Percentiles rank a stretch among this genome's conserved stretches.
Evolutionary conservation across 2,329 filamentous ascomycete species (phyloP).

Genomic region (Tothia fuscella): DNA sequence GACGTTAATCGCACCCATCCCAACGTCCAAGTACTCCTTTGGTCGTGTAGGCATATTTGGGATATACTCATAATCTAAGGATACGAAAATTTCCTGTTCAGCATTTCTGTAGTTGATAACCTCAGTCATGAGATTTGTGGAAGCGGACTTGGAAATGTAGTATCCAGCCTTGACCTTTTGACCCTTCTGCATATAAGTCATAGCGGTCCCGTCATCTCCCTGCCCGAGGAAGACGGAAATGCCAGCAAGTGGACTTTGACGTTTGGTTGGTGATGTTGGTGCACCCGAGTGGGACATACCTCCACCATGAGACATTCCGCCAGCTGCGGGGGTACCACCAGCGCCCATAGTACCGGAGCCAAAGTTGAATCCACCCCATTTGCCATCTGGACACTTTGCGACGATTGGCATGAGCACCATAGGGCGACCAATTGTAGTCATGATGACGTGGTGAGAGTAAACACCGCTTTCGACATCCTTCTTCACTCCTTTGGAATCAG

Average conservation of each 20-base stretch:
- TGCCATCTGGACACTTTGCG: not conserved
- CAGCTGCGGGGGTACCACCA: not conserved
- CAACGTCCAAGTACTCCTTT: constrained; percentile 9
- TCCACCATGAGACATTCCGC: not conserved
- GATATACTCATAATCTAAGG: constrained; percentile 9
- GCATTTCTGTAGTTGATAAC: constrained; percentile 8
- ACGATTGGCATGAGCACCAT: constrained; percentile 1
- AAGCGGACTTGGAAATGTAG: constrained; percentile 6
- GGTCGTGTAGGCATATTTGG: not conserved
- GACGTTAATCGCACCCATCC: constrained; percentile 1
- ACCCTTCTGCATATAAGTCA: not conserved
- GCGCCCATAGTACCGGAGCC: not conserved
- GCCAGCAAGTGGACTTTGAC: not conserved
- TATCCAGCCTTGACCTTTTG: constrained; percentile 8
- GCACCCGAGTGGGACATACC: not conserved
- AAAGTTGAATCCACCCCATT: constrained; percentile 1
- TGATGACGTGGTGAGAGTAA: constrained; percentile 7
- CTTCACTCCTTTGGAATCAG: not conserved
- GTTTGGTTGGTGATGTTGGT: not conserved
- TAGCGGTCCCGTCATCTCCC: constrained; percentile 1
- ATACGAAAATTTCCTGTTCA: constrained; percentile 5
- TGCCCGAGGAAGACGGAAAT: constrained; percentile 9
- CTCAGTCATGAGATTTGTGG: constrained; percentile 3
- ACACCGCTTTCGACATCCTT: constrained; percentile 4
- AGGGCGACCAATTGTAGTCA: not conserved